Evolutionary conservation across 31 red algal species (phyloP), one percentile per base, ranked within the genome.

Genomic region (Pterothamnion heteromorphum): DNA sequence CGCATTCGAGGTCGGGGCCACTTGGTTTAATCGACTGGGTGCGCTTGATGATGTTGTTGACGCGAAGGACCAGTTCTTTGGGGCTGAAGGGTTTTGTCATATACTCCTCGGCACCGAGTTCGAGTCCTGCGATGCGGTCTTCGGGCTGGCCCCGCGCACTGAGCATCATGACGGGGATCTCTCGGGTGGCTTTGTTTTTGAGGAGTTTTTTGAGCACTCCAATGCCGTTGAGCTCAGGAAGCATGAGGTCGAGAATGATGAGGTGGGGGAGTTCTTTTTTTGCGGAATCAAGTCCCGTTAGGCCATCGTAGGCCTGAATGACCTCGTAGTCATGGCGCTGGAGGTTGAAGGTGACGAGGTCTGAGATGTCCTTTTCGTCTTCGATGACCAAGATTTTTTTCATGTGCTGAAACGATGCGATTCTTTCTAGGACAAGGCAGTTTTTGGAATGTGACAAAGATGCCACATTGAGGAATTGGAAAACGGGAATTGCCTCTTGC

Each of bases 31-130:
- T 89, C 38, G 4, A 18, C 38, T 26, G 38, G 38, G 38, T 44
- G 38, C 85, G 85, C 5, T 31, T 18, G 4, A 89, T 4, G 14
- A 89, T 21, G 38, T 18, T 43, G 4, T 71, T 18, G 36, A 89
- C 36, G 18, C 85, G 20, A 43, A 74, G 38, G 14, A 89, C 9
- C 74, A 89, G 36, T 43, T 89, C 85, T 5, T 31, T 18, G 35
- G 36, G 14, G n/a, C n/a, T 27, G 27, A 72, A 89, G 18, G 85
- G 85, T 26, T 89, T 89, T 30, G 36, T 71, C 35, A 89, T 5
- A 43, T 89, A 89, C 38, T 89, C 85, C 20, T 89, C 85, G 35
- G 85, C 85, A 14, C 85, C 85, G 4, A 89, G 18, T 21, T 44
- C 85, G 18, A 89, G 36, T 14, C 85, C 85, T 20, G 31, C 85